Conservation (phyloP, 352 stramenopile species). For the Globisporangium nunn region DNA sequence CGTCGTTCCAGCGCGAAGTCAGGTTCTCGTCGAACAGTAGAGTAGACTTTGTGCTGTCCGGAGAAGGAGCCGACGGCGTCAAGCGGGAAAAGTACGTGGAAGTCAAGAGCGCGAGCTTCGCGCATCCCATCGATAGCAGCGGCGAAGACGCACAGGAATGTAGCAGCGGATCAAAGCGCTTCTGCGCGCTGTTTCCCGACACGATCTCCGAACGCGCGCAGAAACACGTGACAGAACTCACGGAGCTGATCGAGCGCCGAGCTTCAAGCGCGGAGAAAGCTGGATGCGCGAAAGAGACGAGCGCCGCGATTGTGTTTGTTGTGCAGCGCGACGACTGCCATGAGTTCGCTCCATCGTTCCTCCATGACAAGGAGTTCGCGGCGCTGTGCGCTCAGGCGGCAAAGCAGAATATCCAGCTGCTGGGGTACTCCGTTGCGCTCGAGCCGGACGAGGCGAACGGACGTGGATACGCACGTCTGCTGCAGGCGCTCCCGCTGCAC, state of each 20-base stretch:
- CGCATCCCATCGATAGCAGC: conserved; percentile 11
- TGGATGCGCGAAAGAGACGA: conserved; percentile 15
- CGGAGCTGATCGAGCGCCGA: conserved; percentile 34
- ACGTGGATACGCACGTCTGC: conserved; percentile 30
- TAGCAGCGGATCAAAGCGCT: not conserved
- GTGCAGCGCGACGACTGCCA: conserved; percentile 75
- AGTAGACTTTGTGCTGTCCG: conserved; percentile 73
- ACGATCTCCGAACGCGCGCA: conserved; percentile 66
- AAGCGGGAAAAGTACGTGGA: conserved; percentile 68
- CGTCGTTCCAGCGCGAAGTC: conserved; percentile 59
- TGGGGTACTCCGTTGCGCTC: conserved; percentile 52
- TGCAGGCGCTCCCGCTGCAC: conserved; percentile 31
- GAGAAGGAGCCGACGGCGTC: conserved; percentile 18
- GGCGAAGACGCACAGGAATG: not conserved
- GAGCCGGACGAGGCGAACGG: conserved; percentile 31
- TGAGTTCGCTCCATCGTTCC: conserved; percentile 53
- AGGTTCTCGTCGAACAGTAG: conserved; percentile 77
- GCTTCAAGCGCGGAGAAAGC: conserved; percentile 8
- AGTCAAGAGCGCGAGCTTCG: conserved; percentile 81
- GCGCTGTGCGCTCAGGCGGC: conserved; percentile 44
- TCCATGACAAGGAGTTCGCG: conserved; percentile 63
- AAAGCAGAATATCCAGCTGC: conserved; percentile 42
- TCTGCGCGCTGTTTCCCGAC: conserved; percentile 70
- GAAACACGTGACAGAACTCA: conserved; percentile 74
- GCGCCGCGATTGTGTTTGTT: conserved; percentile 62